A percentile compares a stretch with the other conserved stretches of the same genome.
These are phyloP conservation scores for Avena sativa DNA, from an alignment of 176 grass and related monocot species.

Conservation along the genomic window DNA sequence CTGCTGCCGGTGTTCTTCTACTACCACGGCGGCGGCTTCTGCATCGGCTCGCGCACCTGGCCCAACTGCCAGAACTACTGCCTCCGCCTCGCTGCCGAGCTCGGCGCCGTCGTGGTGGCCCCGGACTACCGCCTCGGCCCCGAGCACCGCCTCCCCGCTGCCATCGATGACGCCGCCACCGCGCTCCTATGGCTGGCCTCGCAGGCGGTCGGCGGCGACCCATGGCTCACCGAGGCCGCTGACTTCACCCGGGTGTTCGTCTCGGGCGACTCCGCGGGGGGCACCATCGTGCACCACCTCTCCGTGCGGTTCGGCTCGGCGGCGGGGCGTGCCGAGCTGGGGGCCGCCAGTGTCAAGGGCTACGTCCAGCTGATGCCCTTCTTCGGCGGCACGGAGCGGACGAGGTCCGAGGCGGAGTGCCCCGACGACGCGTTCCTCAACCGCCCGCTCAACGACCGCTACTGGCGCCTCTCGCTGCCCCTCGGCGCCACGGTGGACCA, in stretches of 20 bases:
- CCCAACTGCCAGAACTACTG: conserved; percentile 94
- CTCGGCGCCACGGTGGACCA: conserved; percentile 66
- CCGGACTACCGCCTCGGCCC: conserved; percentile 90
- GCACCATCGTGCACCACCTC: conserved; percentile 80
- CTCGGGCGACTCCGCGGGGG: conserved; percentile 86
- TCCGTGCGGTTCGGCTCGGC: conserved; percentile 68
- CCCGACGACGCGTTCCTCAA: conserved; percentile 76
- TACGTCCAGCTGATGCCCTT: conserved; percentile 84
- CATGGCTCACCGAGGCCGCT: conserved; percentile 60
- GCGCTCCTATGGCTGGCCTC: conserved; percentile 57
- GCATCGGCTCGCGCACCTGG: conserved; percentile 84
- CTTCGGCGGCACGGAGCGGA: conserved; percentile 68
- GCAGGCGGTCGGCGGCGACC: conserved; percentile 38
- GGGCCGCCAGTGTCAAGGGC: conserved; percentile 41
- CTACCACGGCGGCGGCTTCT: conserved; percentile 87
- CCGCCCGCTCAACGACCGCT: conserved; percentile 73
- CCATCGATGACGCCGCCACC: conserved; percentile 53
- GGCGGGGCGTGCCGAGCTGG: conserved; percentile 50
- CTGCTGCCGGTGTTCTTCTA: conserved; percentile 72
- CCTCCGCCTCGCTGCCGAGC: conserved; percentile 69
- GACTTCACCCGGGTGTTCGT: conserved; percentile 65
- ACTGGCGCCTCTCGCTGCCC: conserved; percentile 85
- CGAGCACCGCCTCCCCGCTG: conserved; percentile 78
- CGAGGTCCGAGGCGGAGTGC: conserved; percentile 72
- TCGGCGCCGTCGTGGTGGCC: conserved; percentile 72